Evolutionary conservation across 1,284 basidiomycete genomes (phyloP), one percentile per base, ranked within the genome.

Genomic region (Tylopilus microsporus): DNA sequence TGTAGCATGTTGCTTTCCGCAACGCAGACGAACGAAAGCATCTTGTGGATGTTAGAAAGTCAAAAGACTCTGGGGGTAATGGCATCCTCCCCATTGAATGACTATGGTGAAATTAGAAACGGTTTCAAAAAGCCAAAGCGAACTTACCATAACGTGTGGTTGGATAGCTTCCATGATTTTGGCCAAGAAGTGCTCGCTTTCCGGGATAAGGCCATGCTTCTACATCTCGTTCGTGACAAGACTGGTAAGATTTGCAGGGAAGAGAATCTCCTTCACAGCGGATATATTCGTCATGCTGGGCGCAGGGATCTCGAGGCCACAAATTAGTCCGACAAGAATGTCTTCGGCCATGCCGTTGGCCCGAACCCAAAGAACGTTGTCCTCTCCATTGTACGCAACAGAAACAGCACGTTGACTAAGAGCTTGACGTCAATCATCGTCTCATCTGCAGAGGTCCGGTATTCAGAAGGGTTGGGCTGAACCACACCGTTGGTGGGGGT

Each of bases 41-140:
- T 94, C 74, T 99, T 97, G 74, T 99, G 97, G n/a, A 99, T 95
- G 69, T 99, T 99, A 39, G 96, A 98, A 18, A 99, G 80, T 97
- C 97, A 99, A 79, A 94, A 99, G 66, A 99, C 92, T 49, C 97
- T 97, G 1, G 97, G 97, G 47, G 96, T 79, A 62, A 99, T 94
- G 16, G 94, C 89, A 57, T 99, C 97, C 72, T 99, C 97, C 62
- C 93, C 89, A 43, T 84, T 84, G 79, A 95, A 98, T 2, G 87
- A 90, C 90, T 92, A 60, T 49, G 55, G 54, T 59, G 49, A 32
- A 52, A 59, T 62, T 30, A 60, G 58, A 64, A 25, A 62, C 13
- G 36, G n/a, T 49, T 21, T 19, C 15, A 42, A 55, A 42, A 37
- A 53, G 32, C 6, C 1, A 66, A 51, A 39, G n/a, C 47, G 32